Percentiles rank a stretch among this genome's conserved stretches.
phyloP scores from a whole-genome alignment of 163 green algal species.

The Scenedesmus sp. region DNA sequence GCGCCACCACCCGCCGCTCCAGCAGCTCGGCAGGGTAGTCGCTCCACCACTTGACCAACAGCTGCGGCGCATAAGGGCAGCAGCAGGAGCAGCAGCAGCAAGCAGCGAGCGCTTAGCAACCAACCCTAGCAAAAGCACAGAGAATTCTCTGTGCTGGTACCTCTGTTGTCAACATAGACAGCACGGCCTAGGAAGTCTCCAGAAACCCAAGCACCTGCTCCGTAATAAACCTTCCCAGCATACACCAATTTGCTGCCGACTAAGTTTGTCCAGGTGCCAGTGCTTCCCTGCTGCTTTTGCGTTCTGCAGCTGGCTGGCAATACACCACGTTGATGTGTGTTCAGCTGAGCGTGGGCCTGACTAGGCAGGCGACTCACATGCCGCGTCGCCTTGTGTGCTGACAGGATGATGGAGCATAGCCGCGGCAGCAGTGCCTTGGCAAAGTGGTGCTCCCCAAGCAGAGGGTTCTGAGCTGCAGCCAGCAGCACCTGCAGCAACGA shows the following conservation, averaged over 20 bases:
- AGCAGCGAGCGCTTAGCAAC: background rate
- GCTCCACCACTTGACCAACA: conserved; percentile 91
- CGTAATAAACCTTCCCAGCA: background rate
- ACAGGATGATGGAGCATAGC: conserved; percentile 81
- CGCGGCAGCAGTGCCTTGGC: conserved; percentile 82
- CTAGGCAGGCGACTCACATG: conserved; percentile 61
- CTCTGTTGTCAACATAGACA: background rate
- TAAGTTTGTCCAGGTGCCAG: background rate
- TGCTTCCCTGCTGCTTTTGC: too few relatives aligned
- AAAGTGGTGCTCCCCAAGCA: conserved; percentile 79
- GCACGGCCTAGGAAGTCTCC: background rate
- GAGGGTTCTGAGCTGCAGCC: conserved; percentile 81
- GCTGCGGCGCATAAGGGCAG: conserved; percentile 54
- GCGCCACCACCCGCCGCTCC: conserved; percentile 74
- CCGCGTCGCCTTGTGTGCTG: conserved; percentile 73
- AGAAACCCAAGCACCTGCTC: background rate
- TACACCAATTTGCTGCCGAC: background rate
- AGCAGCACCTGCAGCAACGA: conserved; percentile 75
- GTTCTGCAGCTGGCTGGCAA: background rate
- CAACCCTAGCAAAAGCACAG: background rate
- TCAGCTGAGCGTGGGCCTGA: background rate
- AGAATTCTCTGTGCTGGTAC: background rate
- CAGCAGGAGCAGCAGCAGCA: background rate
- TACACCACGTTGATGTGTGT: background rate
- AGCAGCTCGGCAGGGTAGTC: conserved; percentile 86